Base-by-base conservation (phyloP, 148 eudicot species). In the Chenopodium quinoa region DNA sequence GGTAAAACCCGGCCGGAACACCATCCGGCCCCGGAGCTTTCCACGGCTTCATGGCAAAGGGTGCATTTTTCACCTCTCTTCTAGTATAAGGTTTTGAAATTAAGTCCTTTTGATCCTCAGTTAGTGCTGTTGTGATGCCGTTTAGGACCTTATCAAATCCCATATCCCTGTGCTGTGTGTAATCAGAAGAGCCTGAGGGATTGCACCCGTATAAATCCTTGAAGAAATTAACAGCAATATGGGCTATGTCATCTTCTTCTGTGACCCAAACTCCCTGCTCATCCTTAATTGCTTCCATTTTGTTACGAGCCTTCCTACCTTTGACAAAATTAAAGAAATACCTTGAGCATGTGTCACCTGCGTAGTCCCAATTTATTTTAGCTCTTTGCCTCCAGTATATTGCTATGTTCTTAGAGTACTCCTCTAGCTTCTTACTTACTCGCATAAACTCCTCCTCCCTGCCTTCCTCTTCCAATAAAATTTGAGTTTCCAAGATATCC, bases 11-110 rank as follows among this genome's bases (percentile, higher is more conserved):
- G 10, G 17, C 77, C 0, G 31, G 60, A n/a, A 74, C 4, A 47
- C 60, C 77, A 74, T 74, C 77, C 12, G 77, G 77, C 0, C 77
- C 77, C 1, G 60, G 77, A 2, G 77, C 9, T 9, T 74, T 74
- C 5, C n/a, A 23, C 0, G 62, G 17, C 1, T 34, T 34, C 11
- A 48, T 5, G 10, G 48, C 17, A 22, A 74, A 74, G 0, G 50
- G 34, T 0, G 62, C 19, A 22, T 9, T 47, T 5, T 60, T 4
- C 0, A 74, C 60, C 2, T 74, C 77, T 32, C 12, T 29, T 52
- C 1, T 47, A 0, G 17, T 48, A 22, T 34, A 71, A 31, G 23
- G 48, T 2, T 4, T 32, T 1, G 10, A 1, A 0, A 70, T n/a
- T 2, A 20, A 16, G 3, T 12, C 17, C 5, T 1, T 9, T 1